These are phyloP conservation scores for Priceomyces fermenticarens DNA, from an alignment of 805 yeast species.

Conservation along the genomic window DNA sequence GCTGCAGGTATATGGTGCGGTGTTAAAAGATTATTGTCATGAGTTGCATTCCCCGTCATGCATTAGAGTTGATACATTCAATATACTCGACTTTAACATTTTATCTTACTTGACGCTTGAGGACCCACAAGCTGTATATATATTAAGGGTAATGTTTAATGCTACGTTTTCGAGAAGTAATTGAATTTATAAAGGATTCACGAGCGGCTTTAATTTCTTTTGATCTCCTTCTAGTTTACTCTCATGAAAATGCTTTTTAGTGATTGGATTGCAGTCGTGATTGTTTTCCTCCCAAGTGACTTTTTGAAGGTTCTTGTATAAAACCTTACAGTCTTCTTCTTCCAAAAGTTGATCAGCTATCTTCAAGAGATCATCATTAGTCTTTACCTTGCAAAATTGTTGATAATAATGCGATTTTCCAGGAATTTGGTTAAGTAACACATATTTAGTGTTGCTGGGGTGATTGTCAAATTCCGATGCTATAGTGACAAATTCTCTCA, in stretches of 20 bases:
- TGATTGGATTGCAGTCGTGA: neutral
- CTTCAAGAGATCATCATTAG: slow-evolving; percentile 46
- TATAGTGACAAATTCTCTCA: slow-evolving; percentile 53
- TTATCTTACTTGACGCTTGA: slow-evolving; percentile 3
- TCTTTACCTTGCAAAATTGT: slow-evolving; percentile 52
- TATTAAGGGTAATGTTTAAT: slow-evolving; percentile 5
- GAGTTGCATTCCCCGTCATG: slow-evolving; percentile 6
- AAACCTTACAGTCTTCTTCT: slow-evolving; percentile 32
- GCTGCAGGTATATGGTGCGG: slow-evolving; percentile 95
- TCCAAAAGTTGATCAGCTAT: slow-evolving; percentile 31
- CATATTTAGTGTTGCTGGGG: slow-evolving; percentile 74
- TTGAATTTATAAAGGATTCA: slow-evolving; percentile 1
- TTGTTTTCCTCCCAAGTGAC: slow-evolving; percentile 16
- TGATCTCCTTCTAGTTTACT: neutral
- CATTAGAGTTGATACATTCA: slow-evolving; percentile 1
- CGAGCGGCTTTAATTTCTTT: slow-evolving; percentile 2
- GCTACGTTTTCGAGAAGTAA: slow-evolving; percentile 1
- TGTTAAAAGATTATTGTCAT: slow-evolving; percentile 46
- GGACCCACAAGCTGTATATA: slow-evolving; percentile 9
- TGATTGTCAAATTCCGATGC: slow-evolving; percentile 60
- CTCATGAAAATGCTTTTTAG: neutral
- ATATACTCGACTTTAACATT: neutral
- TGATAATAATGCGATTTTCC: slow-evolving; percentile 66
- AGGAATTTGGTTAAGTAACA: slow-evolving; percentile 74
- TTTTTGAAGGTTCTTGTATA: slow-evolving; percentile 30